Conservation (phyloP, 257 asterid genomes). For the Salvia hispanica region DNA sequence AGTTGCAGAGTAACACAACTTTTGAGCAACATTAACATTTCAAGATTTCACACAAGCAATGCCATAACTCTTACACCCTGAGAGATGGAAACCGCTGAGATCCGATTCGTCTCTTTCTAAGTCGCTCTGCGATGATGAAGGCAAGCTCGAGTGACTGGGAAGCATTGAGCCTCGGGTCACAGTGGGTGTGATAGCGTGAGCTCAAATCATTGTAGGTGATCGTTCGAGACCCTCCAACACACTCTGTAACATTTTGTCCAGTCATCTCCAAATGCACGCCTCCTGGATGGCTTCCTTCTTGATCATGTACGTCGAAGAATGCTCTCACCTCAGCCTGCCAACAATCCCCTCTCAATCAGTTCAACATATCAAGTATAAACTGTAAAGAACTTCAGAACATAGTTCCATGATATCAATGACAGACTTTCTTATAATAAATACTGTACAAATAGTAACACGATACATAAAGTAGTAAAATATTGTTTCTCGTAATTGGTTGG, state of each 20-base stretch:
- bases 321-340: slow-evolving; percentile 70
- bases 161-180: slow-evolving; percentile 78
- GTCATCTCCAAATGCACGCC: slow-evolving; percentile 89
- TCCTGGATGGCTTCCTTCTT: slow-evolving; percentile 82
- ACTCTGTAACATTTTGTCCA: slow-evolving; percentile 79
- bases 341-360: not conserved
- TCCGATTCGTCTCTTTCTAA: slow-evolving; percentile 65
- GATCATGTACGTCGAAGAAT: slow-evolving; percentile 80
- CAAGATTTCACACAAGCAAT: not conserved
- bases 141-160: slow-evolving; percentile 83
- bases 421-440: not conserved
- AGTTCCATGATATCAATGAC: too few relatives aligned
- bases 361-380: not conserved
- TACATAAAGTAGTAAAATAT: not conserved
- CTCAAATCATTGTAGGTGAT: slow-evolving; percentile 66
- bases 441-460: not conserved
- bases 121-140: slow-evolving; percentile 66
- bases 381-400: too few relatives aligned
- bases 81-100: slow-evolving; percentile 43
- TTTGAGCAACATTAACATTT: not conserved
- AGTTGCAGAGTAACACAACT: not conserved
- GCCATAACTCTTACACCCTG: slow-evolving; percentile 30
- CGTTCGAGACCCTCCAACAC: slow-evolving; percentile 71
- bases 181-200: slow-evolving; percentile 74
- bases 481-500: not conserved